Evolutionary conservation across 768 basidiomycete species (phyloP).

Genomic region (Auriscalpium orientale): DNA sequence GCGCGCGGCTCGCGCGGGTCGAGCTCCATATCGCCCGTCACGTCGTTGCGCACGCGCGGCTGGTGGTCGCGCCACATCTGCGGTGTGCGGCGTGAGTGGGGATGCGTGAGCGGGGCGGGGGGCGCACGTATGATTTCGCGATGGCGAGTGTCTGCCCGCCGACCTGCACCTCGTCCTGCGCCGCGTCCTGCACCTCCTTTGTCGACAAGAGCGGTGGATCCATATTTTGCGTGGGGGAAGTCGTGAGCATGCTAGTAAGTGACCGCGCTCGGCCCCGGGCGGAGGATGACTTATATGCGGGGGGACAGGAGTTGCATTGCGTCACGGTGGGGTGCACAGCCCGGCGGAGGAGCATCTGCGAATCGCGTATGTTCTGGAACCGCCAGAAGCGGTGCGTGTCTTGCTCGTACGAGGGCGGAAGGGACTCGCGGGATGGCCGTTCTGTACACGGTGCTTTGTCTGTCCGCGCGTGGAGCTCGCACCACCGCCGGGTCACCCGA

Average conservation of each 20-base stretch:
- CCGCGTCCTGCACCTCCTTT: not conserved
- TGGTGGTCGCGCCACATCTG: constrained; percentile 2
- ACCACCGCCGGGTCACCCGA: too few species aligned
- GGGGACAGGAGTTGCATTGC: too few species aligned
- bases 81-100: not conserved
- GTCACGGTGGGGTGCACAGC: too few species aligned
- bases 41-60: not conserved
- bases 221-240: not conserved
- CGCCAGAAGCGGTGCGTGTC: too few species aligned
- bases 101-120: not conserved
- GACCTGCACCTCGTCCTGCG: constrained; percentile 1
- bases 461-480: too few species aligned
- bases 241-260: not conserved
- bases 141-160: constrained; percentile 3
- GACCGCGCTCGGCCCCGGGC: too few species aligned
- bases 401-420: too few species aligned
- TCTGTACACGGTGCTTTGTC: too few species aligned
- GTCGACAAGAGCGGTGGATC: not conserved
- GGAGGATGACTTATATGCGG: too few species aligned
- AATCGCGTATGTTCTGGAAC: too few species aligned
- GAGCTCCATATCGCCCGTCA: not conserved
- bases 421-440: too few species aligned
- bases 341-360: too few species aligned
- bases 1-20: not conserved
- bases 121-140: constrained; percentile 1